Evolutionary conservation across 305 asterid species (phyloP), one percentile per base, ranked within the genome.

Genomic region (Solanum hybrid): DNA sequence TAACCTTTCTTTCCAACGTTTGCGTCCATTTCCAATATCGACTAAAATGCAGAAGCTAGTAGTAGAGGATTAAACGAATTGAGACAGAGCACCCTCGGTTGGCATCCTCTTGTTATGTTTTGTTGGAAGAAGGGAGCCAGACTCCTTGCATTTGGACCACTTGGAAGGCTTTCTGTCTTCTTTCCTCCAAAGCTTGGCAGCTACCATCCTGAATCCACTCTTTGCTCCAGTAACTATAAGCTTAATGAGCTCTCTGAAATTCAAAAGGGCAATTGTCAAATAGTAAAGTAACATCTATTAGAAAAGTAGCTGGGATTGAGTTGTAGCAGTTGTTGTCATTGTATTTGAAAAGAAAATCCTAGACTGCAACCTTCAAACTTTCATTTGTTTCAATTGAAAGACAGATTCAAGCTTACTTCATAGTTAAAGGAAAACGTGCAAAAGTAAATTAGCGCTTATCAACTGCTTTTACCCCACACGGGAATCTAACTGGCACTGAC

Each of bases 231-330:
- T 90, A 89, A 93, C 92, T 88, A 94, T 85, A 69, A 95, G 87
- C 24, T 95, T 92, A 37, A 93, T 93, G 91, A 97, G 95, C 93
- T 95, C 98, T 89, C 99, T 97, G 95, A 91, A 92, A 56, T 90
- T 51, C 76, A 76, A 51, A 34, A 51, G 46, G 42, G 12, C 42
- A 51, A 84, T 84, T 42, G 17, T 46, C 87, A 81, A 1, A 17
- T 16, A 26, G 32, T 26, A 12, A 80, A 40, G 69, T 4, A 81
- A 40, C 71, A 81, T 81, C 37, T 4, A 22, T 81, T 27, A 26
- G 71, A 5, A 81, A 26, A 14, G 5, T 81, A 81, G 37, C 37
- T 9, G 37, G 71, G 71, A 27, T 42, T 26, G 87, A 51, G 12
- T 51, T 84, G 6, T 10, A 81, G 31, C 73, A 31, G 38, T 10